Base-by-base conservation (phyloP, 306 rosid genomes). In the Cicer chorassanicum region DNA sequence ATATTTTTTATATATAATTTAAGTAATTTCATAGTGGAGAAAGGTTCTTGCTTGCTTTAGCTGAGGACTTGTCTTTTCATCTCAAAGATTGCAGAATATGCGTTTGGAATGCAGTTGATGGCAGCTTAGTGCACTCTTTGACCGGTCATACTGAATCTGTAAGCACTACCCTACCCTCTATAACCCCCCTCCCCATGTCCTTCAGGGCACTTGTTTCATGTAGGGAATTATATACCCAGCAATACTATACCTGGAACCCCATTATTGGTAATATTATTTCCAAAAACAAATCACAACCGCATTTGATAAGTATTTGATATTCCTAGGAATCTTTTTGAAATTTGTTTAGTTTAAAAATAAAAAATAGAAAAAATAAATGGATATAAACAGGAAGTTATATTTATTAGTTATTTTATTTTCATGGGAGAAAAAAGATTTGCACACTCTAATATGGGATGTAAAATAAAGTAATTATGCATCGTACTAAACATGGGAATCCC, bases 21-120 rank as follows among this genome's bases (percentile, higher is more conserved):
- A 51, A 60, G 79, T 43, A 68, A 49, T 62, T 57, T 67, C 38
- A 63, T 68, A 12, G 80, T 40, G 60, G 66, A 46, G 65, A 50
- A 54, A 14, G 41, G 42, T 38, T 39, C 29, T 40, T 50, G 74
- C 40, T 54, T 74, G 61, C 79, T 34, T 85, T 57, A 60, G 49
- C 69, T 75, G 81, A 71, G 29, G 39, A 72, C 54, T 71, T 16
- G 67, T 76, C 64, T 74, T 59, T 74, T 65, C 38, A 38, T 68
- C 68, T 60, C 70, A 83, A 86, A 92, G 96, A 92, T 90, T 92
- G 97, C 85, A 92, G 97, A 86, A 92, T 92, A 78, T 92, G 97
- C 72, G 97, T 92, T 74, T 92, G 97, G 97, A 92, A 92, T 74
- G 97, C 96, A 70, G 89, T 83, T 84, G 97, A 92, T 88, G 97